These are phyloP conservation scores for Fusarium sp. DNA, from an alignment of 2,329 filamentous ascomycete species.

Conservation along the genomic window DNA sequence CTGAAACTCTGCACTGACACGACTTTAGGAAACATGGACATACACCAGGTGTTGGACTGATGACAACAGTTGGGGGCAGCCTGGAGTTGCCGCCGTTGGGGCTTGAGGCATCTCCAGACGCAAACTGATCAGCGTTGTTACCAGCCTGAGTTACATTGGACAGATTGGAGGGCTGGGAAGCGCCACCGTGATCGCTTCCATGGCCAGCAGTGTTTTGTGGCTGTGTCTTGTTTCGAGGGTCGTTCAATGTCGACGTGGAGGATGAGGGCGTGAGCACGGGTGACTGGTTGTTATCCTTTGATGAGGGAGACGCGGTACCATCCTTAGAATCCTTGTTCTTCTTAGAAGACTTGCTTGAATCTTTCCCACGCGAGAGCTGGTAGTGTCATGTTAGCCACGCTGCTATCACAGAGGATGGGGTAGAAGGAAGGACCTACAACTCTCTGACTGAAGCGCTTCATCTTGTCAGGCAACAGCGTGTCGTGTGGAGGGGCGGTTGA, in stretches of 20 bases:
- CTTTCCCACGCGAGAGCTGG: conserved; percentile 95
- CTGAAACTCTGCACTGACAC: neutral
- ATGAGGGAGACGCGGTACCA: conserved; percentile 83
- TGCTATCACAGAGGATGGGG: neutral
- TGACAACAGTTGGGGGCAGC: conserved; percentile 88
- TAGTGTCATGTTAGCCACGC: conserved; percentile 25
- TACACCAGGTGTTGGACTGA: conserved; percentile 94
- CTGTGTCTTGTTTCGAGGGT: conserved; percentile 84
- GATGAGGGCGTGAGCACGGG: conserved; percentile 83
- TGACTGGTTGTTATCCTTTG: conserved; percentile 70
- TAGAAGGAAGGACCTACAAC: conserved; percentile 75
- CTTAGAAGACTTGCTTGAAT: conserved; percentile 83
- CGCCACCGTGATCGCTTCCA: conserved; percentile 58
- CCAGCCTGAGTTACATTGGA: conserved; percentile 55
- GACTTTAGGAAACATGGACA: conserved; percentile 54
- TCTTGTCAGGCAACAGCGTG: conserved; percentile 65
- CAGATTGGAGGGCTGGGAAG: conserved; percentile 57
- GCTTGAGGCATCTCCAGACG: conserved; percentile 52
- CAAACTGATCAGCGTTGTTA: conserved; percentile 58
- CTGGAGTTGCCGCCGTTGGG: conserved; percentile 55
- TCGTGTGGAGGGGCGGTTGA: conserved; percentile 45
- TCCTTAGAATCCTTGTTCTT: conserved; percentile 79
- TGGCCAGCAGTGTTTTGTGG: conserved; percentile 66
- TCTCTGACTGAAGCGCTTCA: conserved; percentile 98
- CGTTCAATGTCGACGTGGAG: conserved; percentile 87